These are phyloP conservation scores for Gyrodon lividus DNA, from an alignment of 768 basidiomycete species.

Conservation along the genomic window DNA sequence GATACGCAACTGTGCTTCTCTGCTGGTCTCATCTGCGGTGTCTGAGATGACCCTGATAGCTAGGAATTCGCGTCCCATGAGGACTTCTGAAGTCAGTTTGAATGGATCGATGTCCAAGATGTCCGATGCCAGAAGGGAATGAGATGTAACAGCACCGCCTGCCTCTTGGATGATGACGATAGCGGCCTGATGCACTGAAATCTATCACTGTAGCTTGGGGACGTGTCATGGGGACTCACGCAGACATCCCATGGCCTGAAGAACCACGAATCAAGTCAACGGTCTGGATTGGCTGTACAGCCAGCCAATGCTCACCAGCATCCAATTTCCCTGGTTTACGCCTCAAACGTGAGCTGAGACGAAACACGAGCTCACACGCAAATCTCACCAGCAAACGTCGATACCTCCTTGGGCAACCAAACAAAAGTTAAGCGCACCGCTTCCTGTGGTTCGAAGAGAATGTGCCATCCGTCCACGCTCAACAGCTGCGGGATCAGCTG, in stretches of 20 bases:
- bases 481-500: conserved; percentile 54
- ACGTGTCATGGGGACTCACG: conserved; percentile 42
- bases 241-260: conserved; percentile 88
- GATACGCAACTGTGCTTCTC: conserved; percentile 74
- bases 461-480: conserved; percentile 83
- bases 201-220: neutral
- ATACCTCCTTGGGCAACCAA: conserved; percentile 87
- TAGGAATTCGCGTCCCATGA: conserved; percentile 78
- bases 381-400: conserved; percentile 79
- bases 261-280: neutral
- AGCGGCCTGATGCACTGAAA: conserved; percentile 53
- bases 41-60: conserved; percentile 73
- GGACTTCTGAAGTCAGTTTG: conserved; percentile 64
- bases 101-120: conserved; percentile 41
- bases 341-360: neutral
- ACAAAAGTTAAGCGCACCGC: conserved; percentile 78
- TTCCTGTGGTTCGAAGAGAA: conserved; percentile 78
- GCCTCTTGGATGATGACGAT: conserved; percentile 90
- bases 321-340: conserved; percentile 75
- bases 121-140: conserved; percentile 43
- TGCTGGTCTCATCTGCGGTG: conserved; percentile 58
- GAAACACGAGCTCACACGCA: conserved; percentile 32
- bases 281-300: neutral
- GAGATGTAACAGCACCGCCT: conserved; percentile 73
- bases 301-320: conserved; percentile 51